A percentile compares a stretch with the other conserved stretches of the same genome.
Evolutionary conservation across 305 asterid genomes (phyloP).

Genomic region (Solanum hybrid): DNA sequence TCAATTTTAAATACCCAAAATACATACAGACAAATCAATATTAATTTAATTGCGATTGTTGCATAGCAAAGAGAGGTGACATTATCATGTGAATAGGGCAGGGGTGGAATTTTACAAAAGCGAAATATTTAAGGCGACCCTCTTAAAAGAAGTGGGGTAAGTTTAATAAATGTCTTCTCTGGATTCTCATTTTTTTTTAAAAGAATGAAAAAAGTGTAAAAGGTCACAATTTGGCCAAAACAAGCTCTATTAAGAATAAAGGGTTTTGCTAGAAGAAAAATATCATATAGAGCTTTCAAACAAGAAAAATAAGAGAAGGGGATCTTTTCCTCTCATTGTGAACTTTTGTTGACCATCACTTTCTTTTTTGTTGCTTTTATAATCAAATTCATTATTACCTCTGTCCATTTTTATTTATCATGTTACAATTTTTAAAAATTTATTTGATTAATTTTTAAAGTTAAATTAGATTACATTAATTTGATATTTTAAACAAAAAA

Average conservation of each 20-base stretch:
- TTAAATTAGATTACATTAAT: too few species aligned
- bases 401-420: too few species aligned
- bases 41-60: not conserved
- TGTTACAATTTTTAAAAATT: not conserved
- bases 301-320: not conserved
- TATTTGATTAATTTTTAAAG: too few species aligned
- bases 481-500: too few species aligned
- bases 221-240: not conserved
- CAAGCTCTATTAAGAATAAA: not conserved
- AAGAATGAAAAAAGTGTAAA: not conserved
- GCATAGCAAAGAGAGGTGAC: not conserved
- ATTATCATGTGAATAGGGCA: not conserved
- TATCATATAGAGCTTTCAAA: not conserved
- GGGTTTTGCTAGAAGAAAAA: not conserved
- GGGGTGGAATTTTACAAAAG: not conserved
- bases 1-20: not conserved
- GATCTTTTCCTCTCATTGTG: not conserved
- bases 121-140: not conserved
- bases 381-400: not conserved
- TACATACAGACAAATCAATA: not conserved
- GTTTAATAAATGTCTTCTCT: not conserved
- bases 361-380: not conserved
- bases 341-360: not conserved
- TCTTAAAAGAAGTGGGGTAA: not conserved
- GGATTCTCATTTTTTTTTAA: too few species aligned